Evolutionary conservation across 1,284 basidiomycete genomes (phyloP), one percentile per base, ranked within the genome.

Genomic region (Laetiporus sulphureus): DNA sequence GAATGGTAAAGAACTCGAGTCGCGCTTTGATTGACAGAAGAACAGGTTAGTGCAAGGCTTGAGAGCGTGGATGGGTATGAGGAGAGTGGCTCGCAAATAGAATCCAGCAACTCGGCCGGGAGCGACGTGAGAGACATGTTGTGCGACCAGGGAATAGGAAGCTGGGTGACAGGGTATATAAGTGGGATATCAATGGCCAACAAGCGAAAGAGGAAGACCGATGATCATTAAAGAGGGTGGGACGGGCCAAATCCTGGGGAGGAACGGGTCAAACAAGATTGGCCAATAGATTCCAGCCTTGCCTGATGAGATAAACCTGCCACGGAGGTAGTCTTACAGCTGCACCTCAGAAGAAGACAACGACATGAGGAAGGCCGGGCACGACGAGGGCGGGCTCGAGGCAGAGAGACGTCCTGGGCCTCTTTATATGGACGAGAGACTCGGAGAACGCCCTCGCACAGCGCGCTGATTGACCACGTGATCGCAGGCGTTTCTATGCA

Each of bases 1-100:
- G 73, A 59, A 41, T 77, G 69, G 61, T 82, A 87, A 57, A 87
- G 77, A 33, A 68, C 57, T 44, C 75, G 74, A 43, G 74, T 75
- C 1, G 77, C 78, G 50, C 74, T 58, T 39, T 62, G 62, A 49
- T 64, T 62, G 52, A 81, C 52, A 25, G 55, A 46, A 5, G 67
- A 55, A 48, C 51, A 65, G n/a, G 73, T 65, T 18, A 54, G 61
- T 3, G 80, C 68, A 48, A 82, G 48, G 33, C 51, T 45, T 44
- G 53, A 50, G 46, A 62, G 59, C 32, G 58, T 41, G 23, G 48
- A 8, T 20, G 40, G 37, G 32, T 42, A 43, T 47, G 55, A 52
- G 40, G 61, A 52, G 30, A 61, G 55, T 5, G 55, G 55, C 23
- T 57, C 53, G 44, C 56, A 57, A 41, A 59, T 53, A 44, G 51